Evolutionary conservation across 2,329 filamentous ascomycete genomes (phyloP).

Genomic region (Phyllosticta citrichinensis): DNA sequence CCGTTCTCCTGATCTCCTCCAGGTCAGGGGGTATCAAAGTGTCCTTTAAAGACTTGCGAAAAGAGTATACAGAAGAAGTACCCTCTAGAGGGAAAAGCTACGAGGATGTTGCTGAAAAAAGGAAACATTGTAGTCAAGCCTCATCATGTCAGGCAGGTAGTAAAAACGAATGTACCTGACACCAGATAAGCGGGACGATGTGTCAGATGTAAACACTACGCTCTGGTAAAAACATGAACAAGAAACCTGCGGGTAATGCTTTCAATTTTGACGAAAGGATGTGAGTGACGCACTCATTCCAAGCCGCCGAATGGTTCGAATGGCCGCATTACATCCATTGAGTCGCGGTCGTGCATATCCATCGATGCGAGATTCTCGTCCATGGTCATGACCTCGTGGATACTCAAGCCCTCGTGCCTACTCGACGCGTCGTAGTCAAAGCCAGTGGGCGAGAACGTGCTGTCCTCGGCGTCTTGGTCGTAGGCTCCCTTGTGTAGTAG

Average conservation of each 20-base stretch:
- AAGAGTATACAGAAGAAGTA: neutral
- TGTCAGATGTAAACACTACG: neutral
- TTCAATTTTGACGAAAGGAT: neutral
- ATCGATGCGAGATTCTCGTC: neutral
- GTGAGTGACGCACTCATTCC: neutral
- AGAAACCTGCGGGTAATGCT: neutral
- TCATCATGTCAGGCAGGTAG: neutral
- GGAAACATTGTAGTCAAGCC: neutral
- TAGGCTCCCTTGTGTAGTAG: conserved; percentile 47
- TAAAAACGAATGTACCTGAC: neutral
- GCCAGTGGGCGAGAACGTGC: conserved; percentile 26
- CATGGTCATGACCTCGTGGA: neutral
- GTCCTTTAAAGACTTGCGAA: neutral
- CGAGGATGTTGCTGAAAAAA: neutral
- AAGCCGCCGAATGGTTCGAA: neutral
- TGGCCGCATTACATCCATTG: neutral
- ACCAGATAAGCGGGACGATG: neutral
- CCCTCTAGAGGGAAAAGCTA: neutral
- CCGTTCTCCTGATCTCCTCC: neutral
- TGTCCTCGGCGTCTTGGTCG: conserved; percentile 48
- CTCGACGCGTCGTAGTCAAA: conserved; percentile 2
- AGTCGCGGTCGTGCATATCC: neutral
- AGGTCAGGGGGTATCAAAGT: neutral
- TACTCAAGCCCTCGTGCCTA: neutral
- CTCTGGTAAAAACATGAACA: neutral